These are phyloP conservation scores for Ulmus americana DNA, from an alignment of 331 rosid species.

Conservation along the genomic window DNA sequence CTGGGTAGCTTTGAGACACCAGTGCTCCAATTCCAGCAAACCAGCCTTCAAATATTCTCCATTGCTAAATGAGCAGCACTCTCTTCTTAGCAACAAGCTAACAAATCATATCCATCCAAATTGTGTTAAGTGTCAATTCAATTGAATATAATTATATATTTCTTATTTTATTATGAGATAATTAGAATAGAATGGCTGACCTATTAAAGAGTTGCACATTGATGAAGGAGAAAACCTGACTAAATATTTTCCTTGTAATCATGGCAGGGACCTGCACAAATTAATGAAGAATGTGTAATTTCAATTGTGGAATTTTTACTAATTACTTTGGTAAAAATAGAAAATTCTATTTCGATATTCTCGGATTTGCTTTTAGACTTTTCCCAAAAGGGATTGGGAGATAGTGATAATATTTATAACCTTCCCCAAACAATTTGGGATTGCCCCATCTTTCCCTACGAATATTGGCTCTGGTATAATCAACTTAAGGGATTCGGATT, in stretches of 20 bases:
- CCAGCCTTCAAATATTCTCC: slow-evolving; percentile 85
- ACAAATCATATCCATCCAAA: slow-evolving; percentile 3
- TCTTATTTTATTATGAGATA: too few species aligned
- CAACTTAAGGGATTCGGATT: too few species aligned
- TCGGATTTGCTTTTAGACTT: too few species aligned
- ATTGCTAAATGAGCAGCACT: slow-evolving; percentile 86
- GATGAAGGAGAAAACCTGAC: slow-evolving; percentile 80
- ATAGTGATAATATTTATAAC: too few species aligned
- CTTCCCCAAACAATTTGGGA: too few species aligned
- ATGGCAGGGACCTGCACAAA: slow-evolving; percentile 57
- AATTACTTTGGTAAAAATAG: not conserved
- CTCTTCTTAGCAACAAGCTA: slow-evolving; percentile 84
- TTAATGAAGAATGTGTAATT: not conserved
- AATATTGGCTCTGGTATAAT: too few species aligned
- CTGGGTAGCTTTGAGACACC: slow-evolving; percentile 71
- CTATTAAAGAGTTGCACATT: slow-evolving; percentile 83
- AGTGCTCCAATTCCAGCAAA: slow-evolving; percentile 69
- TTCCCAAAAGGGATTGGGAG: too few species aligned
- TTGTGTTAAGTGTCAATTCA: too few species aligned
- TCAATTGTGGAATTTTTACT: not conserved
- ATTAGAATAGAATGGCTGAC: slow-evolving; percentile 23
- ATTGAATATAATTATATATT: too few species aligned
- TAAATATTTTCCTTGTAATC: slow-evolving; percentile 64
- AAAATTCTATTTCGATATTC: too few species aligned
- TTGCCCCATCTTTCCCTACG: too few species aligned